Percentiles rank a stretch among this genome's conserved stretches.
Evolutionary conservation across 116 monocot species (phyloP).

Genomic region (Thalassia testudinum): DNA sequence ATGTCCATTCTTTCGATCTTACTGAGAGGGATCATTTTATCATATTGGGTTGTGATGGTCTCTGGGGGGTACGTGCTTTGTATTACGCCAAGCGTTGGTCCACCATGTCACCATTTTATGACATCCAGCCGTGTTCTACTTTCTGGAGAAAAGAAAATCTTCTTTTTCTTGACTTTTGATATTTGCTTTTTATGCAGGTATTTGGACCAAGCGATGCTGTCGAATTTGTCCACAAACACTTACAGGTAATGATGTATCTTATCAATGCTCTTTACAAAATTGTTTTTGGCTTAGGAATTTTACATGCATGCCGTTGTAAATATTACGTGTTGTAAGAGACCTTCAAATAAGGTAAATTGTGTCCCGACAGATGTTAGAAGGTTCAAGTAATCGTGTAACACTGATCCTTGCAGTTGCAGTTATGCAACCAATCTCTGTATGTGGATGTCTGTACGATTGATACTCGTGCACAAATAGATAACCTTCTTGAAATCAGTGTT

Average conservation of each 20-base stretch:
- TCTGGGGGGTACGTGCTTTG: conserved; percentile 51
- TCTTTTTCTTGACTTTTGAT: no score
- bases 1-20: conserved; percentile 75
- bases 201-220: conserved; percentile 87
- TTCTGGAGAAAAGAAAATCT: no score
- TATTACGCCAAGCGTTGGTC: no score
- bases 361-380: no score
- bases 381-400: no score
- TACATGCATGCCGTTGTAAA: neutral
- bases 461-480: no score
- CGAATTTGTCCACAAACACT: conserved; percentile 67
- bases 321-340: neutral
- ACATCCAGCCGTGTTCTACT: no score
- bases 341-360: neutral
- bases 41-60: conserved; percentile 82
- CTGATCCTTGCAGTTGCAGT: neutral
- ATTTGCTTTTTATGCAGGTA: conserved; percentile 25
- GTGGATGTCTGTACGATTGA: no score
- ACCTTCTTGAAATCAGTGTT: no score
- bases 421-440: neutral
- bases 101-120: no score
- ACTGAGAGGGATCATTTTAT: conserved; percentile 64
- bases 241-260: conserved; percentile 31
- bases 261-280: neutral
- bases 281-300: neutral